phyloP scores from a whole-genome alignment of 2,329 filamentous ascomycete genomes.

The Ophiostoma piceae region DNA sequence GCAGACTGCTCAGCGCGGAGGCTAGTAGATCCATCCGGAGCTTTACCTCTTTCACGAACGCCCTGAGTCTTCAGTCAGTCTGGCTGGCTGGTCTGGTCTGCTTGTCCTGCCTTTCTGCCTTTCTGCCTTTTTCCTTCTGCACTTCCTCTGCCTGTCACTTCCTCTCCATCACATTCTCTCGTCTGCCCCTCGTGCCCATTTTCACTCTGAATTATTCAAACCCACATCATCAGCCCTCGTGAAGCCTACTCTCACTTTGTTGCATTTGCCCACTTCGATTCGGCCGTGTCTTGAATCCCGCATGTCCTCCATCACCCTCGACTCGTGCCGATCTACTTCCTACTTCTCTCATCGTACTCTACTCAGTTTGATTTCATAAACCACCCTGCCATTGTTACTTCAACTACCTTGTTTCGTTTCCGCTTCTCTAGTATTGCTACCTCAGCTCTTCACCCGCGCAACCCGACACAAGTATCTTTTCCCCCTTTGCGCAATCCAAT shows the following conservation, averaged over 20 bases:
- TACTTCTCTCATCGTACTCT: neutral
- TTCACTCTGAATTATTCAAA: neutral
- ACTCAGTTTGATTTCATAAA: no score
- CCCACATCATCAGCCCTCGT: neutral
- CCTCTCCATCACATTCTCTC: neutral
- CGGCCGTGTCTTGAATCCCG: conserved; percentile 1
- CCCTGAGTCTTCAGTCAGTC: neutral
- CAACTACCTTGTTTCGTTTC: neutral
- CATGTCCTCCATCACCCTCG: neutral
- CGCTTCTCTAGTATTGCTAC: neutral
- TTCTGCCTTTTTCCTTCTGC: neutral
- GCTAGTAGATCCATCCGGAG: conserved; percentile 11
- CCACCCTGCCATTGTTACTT: neutral
- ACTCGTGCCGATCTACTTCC: neutral
- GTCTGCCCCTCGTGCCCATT: neutral
- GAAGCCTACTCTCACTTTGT: neutral
- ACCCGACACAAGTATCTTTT: neutral
- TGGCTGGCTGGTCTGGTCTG: neutral
- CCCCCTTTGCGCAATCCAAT: neutral
- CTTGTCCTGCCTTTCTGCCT: neutral
- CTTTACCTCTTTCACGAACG: neutral
- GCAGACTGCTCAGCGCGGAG: neutral
- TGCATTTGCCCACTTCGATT: neutral
- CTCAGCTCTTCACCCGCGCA: neutral
- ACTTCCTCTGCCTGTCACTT: neutral